Evolutionary conservation across 208 protist genomes (phyloP).

Genomic region (Leishmania braziliensis): DNA sequence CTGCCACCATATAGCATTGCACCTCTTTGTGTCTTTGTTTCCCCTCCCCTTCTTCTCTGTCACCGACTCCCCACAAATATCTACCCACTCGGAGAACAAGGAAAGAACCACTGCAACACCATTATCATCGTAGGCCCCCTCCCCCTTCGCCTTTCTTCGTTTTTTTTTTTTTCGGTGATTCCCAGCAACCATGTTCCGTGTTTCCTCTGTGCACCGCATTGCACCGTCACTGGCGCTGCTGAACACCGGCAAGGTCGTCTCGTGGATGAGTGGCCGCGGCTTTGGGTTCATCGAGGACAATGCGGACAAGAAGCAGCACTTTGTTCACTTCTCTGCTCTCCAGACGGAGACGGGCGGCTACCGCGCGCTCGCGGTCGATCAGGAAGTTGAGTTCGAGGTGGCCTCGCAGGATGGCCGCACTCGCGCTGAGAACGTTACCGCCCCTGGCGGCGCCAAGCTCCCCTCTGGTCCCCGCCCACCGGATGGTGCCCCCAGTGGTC

Average conservation of each 20-base stretch:
- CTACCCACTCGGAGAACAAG: background rate
- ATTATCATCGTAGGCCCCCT: background rate
- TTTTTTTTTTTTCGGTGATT: background rate
- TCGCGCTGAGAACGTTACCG: constrained; percentile 89
- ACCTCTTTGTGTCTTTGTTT: background rate
- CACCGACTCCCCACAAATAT: background rate
- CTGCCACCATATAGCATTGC: background rate
- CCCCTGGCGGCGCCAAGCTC: constrained; percentile 76
- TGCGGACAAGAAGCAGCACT: constrained; percentile 91
- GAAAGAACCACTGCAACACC: background rate
- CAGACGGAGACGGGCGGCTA: constrained; percentile 90
- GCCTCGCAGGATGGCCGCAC: constrained; percentile 85
- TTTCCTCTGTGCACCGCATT: constrained; percentile 51
- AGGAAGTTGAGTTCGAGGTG: constrained; percentile 93
- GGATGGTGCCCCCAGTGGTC: constrained; percentile 42
- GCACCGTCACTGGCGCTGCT: constrained; percentile 64
- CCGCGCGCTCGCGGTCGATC: constrained; percentile 78
- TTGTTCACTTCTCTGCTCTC: constrained; percentile 91
- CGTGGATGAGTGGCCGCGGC: constrained; percentile 88
- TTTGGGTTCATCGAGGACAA: constrained; percentile 93
- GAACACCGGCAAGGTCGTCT: constrained; percentile 89
- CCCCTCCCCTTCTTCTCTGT: background rate
- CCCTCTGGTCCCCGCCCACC: constrained; percentile 80
- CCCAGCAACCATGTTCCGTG: constrained; percentile 61
- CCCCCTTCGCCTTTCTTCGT: background rate